Conservation (phyloP, 2,329 filamentous ascomycete genomes). For the Aspergillus ruber region DNA sequence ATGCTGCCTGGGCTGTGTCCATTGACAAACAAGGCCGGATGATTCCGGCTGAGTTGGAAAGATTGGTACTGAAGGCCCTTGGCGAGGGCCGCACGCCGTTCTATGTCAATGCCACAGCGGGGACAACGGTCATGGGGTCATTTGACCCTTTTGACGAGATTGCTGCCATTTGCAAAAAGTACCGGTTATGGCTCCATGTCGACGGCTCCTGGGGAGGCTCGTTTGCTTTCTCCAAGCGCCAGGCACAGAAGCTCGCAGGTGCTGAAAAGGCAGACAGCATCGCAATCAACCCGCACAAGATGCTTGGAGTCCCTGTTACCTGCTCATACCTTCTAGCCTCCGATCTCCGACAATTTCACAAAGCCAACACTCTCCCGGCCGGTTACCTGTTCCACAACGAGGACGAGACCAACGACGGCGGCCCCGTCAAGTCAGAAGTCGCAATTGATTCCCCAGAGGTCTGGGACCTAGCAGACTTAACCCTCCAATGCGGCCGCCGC, state of each 20-base stretch:
- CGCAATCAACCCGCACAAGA: slow-evolving; percentile 93
- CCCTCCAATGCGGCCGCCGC: slow-evolving; percentile 83
- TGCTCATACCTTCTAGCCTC: slow-evolving; percentile 80
- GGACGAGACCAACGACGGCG: slow-evolving; percentile 24
- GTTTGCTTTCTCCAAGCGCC: slow-evolving; percentile 66
- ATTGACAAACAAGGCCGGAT: slow-evolving; percentile 70
- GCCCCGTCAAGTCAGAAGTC: slow-evolving; percentile 14
- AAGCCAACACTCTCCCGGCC: slow-evolving; percentile 77
- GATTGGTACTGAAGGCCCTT: slow-evolving; percentile 56
- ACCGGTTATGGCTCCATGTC: slow-evolving; percentile 84
- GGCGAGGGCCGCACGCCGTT: slow-evolving; percentile 70
- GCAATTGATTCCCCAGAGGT: slow-evolving; percentile 48
- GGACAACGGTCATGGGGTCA: slow-evolving; percentile 85
- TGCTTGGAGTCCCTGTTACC: slow-evolving; percentile 85
- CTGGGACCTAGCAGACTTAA: slow-evolving; percentile 88
- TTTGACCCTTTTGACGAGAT: slow-evolving; percentile 75
- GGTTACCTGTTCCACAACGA: slow-evolving; percentile 73
- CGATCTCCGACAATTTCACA: slow-evolving; percentile 71
- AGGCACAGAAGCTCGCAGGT: slow-evolving; percentile 61
- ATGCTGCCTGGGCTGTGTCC: slow-evolving; percentile 65
- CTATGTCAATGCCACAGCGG: slow-evolving; percentile 92
- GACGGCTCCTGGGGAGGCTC: slow-evolving; percentile 88
- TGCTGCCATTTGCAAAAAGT: slow-evolving; percentile 60
- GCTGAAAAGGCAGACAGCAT: slow-evolving; percentile 70
- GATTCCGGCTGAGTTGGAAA: slow-evolving; percentile 58